Conservation (phyloP, 257 asterid genomes). For the Craterostigma plantagineum region DNA sequence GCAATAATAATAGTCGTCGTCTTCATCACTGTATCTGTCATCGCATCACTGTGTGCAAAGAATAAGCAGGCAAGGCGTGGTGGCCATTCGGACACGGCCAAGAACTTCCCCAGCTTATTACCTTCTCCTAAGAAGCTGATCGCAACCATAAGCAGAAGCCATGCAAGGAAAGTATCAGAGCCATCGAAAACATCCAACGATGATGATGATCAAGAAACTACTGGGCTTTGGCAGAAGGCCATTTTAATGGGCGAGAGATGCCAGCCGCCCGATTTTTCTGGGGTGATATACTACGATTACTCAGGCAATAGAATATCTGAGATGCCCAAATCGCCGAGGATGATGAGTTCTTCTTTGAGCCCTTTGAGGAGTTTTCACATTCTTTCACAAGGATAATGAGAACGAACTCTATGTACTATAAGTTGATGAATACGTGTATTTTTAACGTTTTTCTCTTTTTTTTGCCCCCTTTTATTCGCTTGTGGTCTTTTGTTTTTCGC, state of each 20-base stretch:
- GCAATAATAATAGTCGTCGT: conserved; percentile 48
- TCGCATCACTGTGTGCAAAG: conserved; percentile 46
- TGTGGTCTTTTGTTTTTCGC: too few species aligned
- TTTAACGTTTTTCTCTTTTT: background rate
- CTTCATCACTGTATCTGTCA: conserved; percentile 31
- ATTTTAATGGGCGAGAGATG: conserved; percentile 76
- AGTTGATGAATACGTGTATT: background rate
- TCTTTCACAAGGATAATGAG: conserved; percentile 7
- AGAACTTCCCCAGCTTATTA: conserved; percentile 12
- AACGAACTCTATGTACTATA: conserved; percentile 5
- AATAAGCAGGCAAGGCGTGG: conserved; percentile 23
- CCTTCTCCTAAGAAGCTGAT: conserved; percentile 21
- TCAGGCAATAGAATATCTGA: conserved; percentile 51
- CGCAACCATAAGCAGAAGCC: conserved; percentile 14
- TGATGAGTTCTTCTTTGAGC: conserved; percentile 14
- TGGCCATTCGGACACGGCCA: conserved; percentile 11
- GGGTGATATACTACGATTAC: conserved; percentile 50
- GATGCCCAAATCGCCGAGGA: conserved; percentile 72
- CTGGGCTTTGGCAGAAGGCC: conserved; percentile 71
- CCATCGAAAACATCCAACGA: conserved; percentile 9
- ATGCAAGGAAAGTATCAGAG: conserved; percentile 8
- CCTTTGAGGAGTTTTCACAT: conserved; percentile 22
- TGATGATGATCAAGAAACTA: conserved; percentile 17
- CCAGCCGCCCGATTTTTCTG: conserved; percentile 73
- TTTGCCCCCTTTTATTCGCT: conserved; percentile 23